Evolutionary conservation across 208 protist genomes (phyloP), one percentile per base, ranked within the genome.

Genomic region (Ichthyophonus hoferi): DNA sequence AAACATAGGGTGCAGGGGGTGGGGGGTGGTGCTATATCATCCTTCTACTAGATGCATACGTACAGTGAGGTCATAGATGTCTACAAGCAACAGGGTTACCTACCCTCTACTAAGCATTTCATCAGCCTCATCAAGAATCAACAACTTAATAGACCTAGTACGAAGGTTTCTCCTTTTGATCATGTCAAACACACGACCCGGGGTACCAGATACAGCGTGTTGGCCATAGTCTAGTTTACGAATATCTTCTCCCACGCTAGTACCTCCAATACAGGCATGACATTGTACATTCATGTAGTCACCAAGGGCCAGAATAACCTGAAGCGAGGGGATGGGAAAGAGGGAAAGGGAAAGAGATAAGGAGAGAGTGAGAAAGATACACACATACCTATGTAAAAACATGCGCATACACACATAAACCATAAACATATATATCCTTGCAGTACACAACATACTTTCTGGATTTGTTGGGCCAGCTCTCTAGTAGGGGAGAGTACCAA

Each of bases 81-180:
- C n/a, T n/a, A n/a, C n/a, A n/a, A n/a, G n/a, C n/a, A n/a, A 67
- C 50, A 67, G 14, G 42, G 92, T 94, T 84, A 83, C 35, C 2
- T 83, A 83, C 34, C 86, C 86, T 67, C 39, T 24, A 39, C 58
- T 87, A 35, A 99, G 95, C 98, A 99, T 99, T 94, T 99, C 97
- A 96, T 99, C 98, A 12, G 98, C 98, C 94, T 99, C 98, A 92
- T 99, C 98, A 88, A 99, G 96, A 79, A 99, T 96, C 50, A 99
- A 94, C 87, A 98, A 96, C 87, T 97, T 97, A 77, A 99, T 95
- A 67, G 89, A 90, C 35, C 89, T 58, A 17, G 93, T 91, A 37
- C 86, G 17, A 0, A 98, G 89, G 39, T 87, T 86, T 34, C 96
- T 94, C 40, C 97, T 94, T 90, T 96, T 95, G 88, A 98, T 98